phyloP scores from a whole-genome alignment of 768 basidiomycete species.

The Leccinum variicolor region DNA sequence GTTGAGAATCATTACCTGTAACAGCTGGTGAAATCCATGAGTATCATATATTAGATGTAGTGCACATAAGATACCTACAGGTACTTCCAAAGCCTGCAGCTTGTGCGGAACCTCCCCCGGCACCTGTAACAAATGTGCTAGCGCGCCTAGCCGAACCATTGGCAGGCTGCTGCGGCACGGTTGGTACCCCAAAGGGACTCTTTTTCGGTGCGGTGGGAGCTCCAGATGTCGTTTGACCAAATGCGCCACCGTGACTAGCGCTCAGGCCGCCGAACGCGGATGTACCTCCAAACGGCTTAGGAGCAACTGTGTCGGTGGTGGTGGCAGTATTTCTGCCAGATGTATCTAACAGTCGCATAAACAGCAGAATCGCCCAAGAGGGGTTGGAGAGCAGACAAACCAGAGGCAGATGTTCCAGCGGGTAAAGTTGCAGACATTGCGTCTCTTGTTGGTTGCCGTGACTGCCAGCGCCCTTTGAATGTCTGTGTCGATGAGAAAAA shows the following conservation, averaged over 20 bases:
- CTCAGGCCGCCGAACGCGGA: too few species aligned
- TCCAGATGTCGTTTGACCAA: neutral
- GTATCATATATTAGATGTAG: too few species aligned
- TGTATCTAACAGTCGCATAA: neutral
- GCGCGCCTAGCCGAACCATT: neutral
- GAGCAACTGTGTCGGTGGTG: neutral
- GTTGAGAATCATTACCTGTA: too few species aligned
- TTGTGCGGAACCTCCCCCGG: neutral
- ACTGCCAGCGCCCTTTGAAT: neutral
- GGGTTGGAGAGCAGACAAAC: neutral
- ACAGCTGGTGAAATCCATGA: too few species aligned
- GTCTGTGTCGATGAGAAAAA: neutral
- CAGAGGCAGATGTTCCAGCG: neutral
- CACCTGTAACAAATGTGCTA: neutral
- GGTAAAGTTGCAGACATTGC: neutral
- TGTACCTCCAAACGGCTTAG: too few species aligned
- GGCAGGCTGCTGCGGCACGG: neutral
- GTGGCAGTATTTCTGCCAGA: neutral
- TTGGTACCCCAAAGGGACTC: neutral
- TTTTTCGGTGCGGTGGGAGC: neutral
- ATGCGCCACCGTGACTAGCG: too few species aligned
- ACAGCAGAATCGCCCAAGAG: neutral
- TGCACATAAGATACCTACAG: neutral
- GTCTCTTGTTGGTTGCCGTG: neutral
- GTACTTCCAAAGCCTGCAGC: too few species aligned